Percentiles rank a stretch among this genome's conserved stretches.
Evolutionary conservation across 2,329 filamentous ascomycete genomes (phyloP).

Genomic region (Aspergillus felis): DNA sequence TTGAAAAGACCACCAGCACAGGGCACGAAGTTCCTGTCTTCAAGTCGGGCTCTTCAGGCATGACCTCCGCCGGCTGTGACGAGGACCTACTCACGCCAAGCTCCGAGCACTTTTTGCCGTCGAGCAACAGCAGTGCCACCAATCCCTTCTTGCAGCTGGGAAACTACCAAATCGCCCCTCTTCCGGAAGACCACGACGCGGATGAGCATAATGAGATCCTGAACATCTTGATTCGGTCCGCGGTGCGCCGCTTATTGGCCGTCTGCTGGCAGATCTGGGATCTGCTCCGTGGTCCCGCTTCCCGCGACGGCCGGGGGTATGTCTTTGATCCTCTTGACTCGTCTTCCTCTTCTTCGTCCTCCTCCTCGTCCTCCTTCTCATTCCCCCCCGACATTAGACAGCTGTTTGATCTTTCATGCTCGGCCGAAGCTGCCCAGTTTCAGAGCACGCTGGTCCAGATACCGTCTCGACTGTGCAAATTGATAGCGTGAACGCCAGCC

Average conservation of each 20-base stretch:
- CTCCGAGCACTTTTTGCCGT: not conserved
- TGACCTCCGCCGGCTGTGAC: too few relatives aligned
- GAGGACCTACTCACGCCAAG: not conserved
- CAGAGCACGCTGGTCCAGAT: not conserved
- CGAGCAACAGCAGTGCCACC: not conserved
- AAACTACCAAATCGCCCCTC: not conserved
- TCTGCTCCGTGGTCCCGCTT: not conserved
- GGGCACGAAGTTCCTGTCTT: not conserved
- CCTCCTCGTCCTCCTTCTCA: too few relatives aligned
- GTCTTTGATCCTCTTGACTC: not conserved
- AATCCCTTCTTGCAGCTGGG: not conserved
- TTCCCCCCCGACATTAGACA: too few relatives aligned
- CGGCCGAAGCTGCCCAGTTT: not conserved
- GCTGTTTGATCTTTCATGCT: not conserved
- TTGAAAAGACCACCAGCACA: not conserved
- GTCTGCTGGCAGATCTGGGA: not conserved
- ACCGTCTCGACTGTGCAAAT: not conserved
- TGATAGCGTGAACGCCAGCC: not conserved
- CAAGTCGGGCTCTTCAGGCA: too few relatives aligned
- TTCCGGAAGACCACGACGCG: not conserved
- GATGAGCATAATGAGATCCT: not conserved
- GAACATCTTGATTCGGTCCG: not conserved
- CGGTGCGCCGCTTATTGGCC: not conserved
- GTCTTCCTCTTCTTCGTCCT: not conserved
- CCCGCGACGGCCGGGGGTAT: too few relatives aligned